phyloP scores from a whole-genome alignment of 225 moss, liverwort and hornwort species.

The Straminergon stramineum region DNA sequence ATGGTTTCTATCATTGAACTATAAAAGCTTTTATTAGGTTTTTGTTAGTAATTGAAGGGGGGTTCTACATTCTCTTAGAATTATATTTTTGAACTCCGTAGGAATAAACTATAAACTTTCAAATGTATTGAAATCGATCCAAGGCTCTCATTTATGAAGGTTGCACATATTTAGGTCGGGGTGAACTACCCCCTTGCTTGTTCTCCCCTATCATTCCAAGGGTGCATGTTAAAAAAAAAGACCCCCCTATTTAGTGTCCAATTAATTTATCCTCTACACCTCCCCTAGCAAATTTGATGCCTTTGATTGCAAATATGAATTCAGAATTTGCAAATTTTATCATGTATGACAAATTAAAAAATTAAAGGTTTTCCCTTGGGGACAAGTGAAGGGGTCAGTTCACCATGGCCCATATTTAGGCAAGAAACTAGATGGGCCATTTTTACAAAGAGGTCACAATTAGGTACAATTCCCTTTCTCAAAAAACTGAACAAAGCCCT shows the following conservation, averaged over 20 bases:
- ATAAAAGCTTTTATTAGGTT: not conserved
- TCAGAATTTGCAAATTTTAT: too few species aligned
- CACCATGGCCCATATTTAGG: not conserved
- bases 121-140: not conserved
- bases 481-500: not conserved
- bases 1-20: not conserved
- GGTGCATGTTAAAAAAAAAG: too few species aligned
- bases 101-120: not conserved
- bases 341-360: too few species aligned
- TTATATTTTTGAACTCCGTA: rapidly evolving
- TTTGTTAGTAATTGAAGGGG: rapidly evolving
- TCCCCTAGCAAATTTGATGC: too few species aligned
- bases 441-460: not conserved
- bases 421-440: not conserved
- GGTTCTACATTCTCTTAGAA: not conserved
- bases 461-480: not conserved
- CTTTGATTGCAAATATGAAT: too few species aligned
- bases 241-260: too few species aligned
- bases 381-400: too few species aligned
- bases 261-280: too few species aligned
- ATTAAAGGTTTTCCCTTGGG: too few species aligned
- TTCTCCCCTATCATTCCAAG: too few species aligned
- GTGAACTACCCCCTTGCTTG: too few species aligned
- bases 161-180: not conserved
- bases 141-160: not conserved